These are phyloP conservation scores for Lactarius vividus DNA, from an alignment of 768 basidiomycete species.

Conservation along the genomic window DNA sequence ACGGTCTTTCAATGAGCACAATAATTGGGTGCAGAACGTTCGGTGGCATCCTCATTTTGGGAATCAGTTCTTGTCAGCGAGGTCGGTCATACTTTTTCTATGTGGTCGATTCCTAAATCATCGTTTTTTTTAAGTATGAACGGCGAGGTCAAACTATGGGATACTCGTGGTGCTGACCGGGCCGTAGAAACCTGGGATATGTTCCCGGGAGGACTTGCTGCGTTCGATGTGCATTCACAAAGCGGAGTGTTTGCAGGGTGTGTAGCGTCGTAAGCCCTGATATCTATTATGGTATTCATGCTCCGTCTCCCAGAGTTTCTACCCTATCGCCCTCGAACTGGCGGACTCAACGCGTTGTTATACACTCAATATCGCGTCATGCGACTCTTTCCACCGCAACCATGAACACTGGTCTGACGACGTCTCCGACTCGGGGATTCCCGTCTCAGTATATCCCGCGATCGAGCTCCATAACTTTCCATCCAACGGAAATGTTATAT, in stretches of 20 bases:
- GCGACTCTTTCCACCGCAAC: conserved; percentile 44
- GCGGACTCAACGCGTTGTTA: conserved; percentile 60
- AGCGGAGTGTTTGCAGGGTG: conserved; percentile 85
- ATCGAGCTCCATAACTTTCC: conserved; percentile 68
- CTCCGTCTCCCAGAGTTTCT: conserved; percentile 35
- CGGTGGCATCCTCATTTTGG: conserved; percentile 71
- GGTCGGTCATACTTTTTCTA: conserved; percentile 47
- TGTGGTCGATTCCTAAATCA: conserved; percentile 7
- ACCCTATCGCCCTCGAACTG: conserved; percentile 56
- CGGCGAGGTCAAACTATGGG: conserved; percentile 91
- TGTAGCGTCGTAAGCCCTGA: conserved; percentile 33
- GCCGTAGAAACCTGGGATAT: conserved; percentile 62
- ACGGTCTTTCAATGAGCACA: conserved; percentile 68
- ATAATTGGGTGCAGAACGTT: conserved; percentile 88
- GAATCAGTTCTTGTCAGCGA: conserved; percentile 78
- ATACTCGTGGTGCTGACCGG: conserved; percentile 63
- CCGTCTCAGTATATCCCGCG: conserved; percentile 62
- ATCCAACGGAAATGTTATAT: conserved; percentile 84
- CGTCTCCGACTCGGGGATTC: conserved; percentile 52
- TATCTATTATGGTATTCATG: not conserved
- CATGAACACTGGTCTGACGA: conserved; percentile 53
- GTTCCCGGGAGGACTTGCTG: conserved; percentile 69
- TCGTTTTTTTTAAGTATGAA: conserved; percentile 55
- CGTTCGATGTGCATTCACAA: conserved; percentile 83
- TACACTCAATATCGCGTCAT: conserved; percentile 53